phyloP scores from a whole-genome alignment of 2,329 filamentous ascomycete genomes.

The Colletotrichum falcatum region DNA sequence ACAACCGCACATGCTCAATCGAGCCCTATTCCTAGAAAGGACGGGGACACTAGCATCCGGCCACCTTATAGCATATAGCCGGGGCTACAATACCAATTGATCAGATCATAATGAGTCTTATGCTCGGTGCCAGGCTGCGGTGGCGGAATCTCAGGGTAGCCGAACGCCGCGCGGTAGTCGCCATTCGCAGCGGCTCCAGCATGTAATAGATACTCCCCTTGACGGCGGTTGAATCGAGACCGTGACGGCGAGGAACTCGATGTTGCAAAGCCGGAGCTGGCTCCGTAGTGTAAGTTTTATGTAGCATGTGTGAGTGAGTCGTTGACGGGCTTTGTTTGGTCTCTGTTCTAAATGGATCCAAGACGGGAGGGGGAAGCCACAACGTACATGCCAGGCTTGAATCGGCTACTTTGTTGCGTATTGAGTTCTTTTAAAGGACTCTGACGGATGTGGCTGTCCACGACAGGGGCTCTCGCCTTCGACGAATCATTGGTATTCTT shows the following conservation, averaged over 20 bases:
- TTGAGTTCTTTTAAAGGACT: not conserved
- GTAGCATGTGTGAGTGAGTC: not conserved
- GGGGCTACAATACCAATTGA: too few relatives aligned
- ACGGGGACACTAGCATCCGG: too few relatives aligned
- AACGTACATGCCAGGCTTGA: not conserved
- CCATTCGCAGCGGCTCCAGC: not conserved
- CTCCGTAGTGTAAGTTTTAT: not conserved
- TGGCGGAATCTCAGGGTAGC: not conserved
- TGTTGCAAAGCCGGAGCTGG: not conserved
- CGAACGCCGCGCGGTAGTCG: not conserved
- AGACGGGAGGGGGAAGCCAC: not conserved
- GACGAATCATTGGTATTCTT: not conserved
- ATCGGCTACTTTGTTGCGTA: not conserved
- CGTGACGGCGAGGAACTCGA: not conserved
- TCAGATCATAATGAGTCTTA: too few relatives aligned
- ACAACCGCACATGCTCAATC: too few relatives aligned
- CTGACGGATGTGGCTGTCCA: not conserved
- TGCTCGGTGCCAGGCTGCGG: too few relatives aligned
- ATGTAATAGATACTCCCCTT: not conserved
- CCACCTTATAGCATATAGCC: too few relatives aligned
- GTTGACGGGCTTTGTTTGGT: not conserved
- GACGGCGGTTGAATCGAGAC: slow-evolving; percentile 1
- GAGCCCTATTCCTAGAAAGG: too few relatives aligned
- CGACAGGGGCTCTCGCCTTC: not conserved
- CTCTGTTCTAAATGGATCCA: not conserved